A percentile compares a stretch with the other conserved stretches of the same genome.
These are phyloP conservation scores for Capsicum chinense DNA, from an alignment of 257 asterid genomes.

Conservation along the genomic window DNA sequence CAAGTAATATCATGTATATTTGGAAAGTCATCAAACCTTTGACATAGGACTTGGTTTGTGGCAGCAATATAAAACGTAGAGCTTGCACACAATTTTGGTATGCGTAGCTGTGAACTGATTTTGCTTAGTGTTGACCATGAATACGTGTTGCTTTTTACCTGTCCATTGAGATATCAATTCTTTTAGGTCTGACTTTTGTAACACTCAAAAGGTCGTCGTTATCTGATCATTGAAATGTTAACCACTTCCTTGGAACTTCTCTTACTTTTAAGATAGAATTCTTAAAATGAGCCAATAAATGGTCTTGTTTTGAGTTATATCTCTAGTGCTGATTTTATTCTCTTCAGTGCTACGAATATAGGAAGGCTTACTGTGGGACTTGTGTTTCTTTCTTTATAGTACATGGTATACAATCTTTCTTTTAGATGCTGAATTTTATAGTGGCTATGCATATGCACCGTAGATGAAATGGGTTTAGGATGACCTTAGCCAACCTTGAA, in stretches of 20 bases:
- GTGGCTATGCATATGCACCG: background rate
- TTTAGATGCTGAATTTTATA: constrained; percentile 18
- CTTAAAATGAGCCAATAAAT: background rate
- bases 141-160: background rate
- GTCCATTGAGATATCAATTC: background rate
- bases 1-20: background rate
- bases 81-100: background rate
- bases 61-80: background rate
- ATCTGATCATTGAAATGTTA: constrained; percentile 5
- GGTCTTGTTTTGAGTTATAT: background rate
- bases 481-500: constrained; percentile 6
- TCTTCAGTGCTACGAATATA: background rate
- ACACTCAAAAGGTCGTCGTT: background rate
- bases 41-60: background rate
- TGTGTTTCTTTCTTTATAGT: constrained; percentile 19
- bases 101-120: background rate
- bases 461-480: background rate
- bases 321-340: background rate
- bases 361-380: background rate
- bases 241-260: background rate
- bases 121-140: background rate
- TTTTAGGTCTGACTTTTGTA: background rate
- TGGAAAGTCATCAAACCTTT: constrained; percentile 1
- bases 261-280: constrained; percentile 2
- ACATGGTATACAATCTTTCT: background rate